Percentiles rank a stretch among this genome's conserved stretches.
Conservation (phyloP, 352 stramenopile species). For the Phytophthora tentaculata region DNA sequence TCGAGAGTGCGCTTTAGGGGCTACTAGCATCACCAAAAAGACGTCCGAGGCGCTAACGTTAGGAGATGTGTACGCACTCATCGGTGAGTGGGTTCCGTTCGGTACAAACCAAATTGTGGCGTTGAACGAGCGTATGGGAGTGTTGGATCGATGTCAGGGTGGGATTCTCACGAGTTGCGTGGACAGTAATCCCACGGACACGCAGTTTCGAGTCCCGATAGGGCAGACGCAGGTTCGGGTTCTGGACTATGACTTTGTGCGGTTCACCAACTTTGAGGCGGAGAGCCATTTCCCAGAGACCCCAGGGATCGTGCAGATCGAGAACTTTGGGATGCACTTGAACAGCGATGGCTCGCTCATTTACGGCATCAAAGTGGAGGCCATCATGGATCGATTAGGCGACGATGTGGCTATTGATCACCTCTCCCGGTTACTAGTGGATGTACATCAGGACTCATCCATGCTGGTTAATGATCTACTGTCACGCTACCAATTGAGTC, state of each 20-base stretch:
- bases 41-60: constrained; percentile 95
- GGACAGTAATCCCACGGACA: constrained; percentile 84
- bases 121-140: constrained; percentile 97
- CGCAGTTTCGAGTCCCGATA: constrained; percentile 86
- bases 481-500: constrained; percentile 94
- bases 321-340: constrained; percentile 95
- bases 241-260: constrained; percentile 97
- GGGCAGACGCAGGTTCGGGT: constrained; percentile 96
- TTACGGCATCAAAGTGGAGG: constrained; percentile 93
- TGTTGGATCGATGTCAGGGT: constrained; percentile 95
- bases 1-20: constrained; percentile 82
- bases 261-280: constrained; percentile 98
- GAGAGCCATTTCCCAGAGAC: constrained; percentile 97
- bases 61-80: constrained; percentile 96
- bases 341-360: constrained; percentile 83
- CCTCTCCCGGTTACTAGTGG: constrained; percentile 95
- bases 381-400: constrained; percentile 96
- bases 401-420: constrained; percentile 98
- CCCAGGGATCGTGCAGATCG: constrained; percentile 94
- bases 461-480: constrained; percentile 96
- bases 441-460: constrained; percentile 96
- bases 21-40: constrained; percentile 89
- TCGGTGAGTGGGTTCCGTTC: constrained; percentile 98
- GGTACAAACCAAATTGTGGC: constrained; percentile 98
- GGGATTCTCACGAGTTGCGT: constrained; percentile 96